These are phyloP conservation scores for Corinectria fuckeliana DNA, from an alignment of 2,329 filamentous ascomycete genomes.

Conservation along the genomic window DNA sequence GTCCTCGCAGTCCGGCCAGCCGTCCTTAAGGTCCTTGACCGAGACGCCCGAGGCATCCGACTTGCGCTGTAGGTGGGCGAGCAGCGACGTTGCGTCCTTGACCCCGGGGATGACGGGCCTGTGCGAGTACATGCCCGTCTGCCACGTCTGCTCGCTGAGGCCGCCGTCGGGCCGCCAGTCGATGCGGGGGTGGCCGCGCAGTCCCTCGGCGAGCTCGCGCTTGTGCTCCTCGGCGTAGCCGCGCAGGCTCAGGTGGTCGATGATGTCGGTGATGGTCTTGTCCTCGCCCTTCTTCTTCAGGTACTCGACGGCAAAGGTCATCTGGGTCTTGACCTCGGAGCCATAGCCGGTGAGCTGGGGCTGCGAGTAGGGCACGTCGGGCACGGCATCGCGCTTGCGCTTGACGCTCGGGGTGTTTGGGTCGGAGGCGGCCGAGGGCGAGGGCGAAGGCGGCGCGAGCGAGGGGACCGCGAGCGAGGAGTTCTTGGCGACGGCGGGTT, in stretches of 20 bases:
- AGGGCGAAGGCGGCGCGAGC: slow-evolving; percentile 67
- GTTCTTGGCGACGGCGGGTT: slow-evolving; percentile 44
- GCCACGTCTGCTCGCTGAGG: slow-evolving; percentile 71
- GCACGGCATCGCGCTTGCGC: slow-evolving; percentile 62
- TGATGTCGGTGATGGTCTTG: slow-evolving; percentile 76
- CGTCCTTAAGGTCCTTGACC: slow-evolving; percentile 93
- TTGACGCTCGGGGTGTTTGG: slow-evolving; percentile 69
- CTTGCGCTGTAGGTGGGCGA: slow-evolving; percentile 81
- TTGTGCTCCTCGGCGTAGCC: slow-evolving; percentile 67
- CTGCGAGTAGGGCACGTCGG: slow-evolving; percentile 72
- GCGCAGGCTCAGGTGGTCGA: slow-evolving; percentile 79
- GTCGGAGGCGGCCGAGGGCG: slow-evolving; percentile 64
- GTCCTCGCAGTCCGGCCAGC: slow-evolving; percentile 86
- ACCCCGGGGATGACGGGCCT: slow-evolving; percentile 83
- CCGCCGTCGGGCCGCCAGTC: slow-evolving; percentile 62
- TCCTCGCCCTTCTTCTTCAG: slow-evolving; percentile 74
- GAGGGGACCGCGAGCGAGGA: slow-evolving; percentile 37
- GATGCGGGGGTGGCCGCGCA: slow-evolving; percentile 69
- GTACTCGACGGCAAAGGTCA: slow-evolving; percentile 85
- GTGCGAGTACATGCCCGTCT: slow-evolving; percentile 79
- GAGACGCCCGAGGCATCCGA: slow-evolving; percentile 80
- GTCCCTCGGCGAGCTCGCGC: slow-evolving; percentile 69
- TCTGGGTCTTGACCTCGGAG: slow-evolving; percentile 82
- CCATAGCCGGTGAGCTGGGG: slow-evolving; percentile 78
- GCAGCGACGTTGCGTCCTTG: slow-evolving; percentile 75